Evolutionary conservation across 1,139 yeast genomes (phyloP).

Genomic region (Lodderomyces pseudojiufengensis): DNA sequence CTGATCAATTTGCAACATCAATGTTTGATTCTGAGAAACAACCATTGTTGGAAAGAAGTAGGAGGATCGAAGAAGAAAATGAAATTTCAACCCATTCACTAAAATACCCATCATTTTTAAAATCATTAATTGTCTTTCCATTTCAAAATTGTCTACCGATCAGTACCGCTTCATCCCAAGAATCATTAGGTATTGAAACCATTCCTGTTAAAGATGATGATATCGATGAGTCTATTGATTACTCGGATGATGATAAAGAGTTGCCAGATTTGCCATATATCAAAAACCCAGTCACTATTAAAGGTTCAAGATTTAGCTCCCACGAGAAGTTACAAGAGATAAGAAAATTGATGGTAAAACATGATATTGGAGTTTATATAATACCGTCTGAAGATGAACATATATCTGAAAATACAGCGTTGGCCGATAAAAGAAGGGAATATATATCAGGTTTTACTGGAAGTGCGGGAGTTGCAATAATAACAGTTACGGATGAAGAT

Average conservation of each 20-base stretch:
- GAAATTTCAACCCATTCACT: conserved; percentile 20
- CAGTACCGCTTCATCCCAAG: conserved; percentile 4
- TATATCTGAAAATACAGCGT: conserved; percentile 51
- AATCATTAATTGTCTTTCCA: conserved; percentile 20
- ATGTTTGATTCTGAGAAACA: conserved; percentile 28
- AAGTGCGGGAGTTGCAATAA: conserved; percentile 53
- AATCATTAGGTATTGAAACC: no score
- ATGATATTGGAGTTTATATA: conserved; percentile 47
- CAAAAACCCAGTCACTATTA: conserved; percentile 9
- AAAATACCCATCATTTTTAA: conserved; percentile 21
- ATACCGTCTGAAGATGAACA: conserved; percentile 62
- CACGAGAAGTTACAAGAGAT: conserved; percentile 28
- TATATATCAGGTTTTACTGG: conserved; percentile 54
- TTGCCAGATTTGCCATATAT: conserved; percentile 28
- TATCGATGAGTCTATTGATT: conserved; percentile 14
- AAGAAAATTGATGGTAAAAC: conserved; percentile 38
- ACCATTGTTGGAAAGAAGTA: conserved; percentile 18
- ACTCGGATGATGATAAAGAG: conserved; percentile 21
- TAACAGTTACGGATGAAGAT: conserved; percentile 37
- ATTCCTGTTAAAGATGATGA: conserved; percentile 1
- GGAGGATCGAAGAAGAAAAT: conserved; percentile 12
- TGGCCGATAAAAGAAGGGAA: conserved; percentile 49
- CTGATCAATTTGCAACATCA: no score
- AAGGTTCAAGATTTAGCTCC: conserved; percentile 9
- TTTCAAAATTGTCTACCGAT: conserved; percentile 19